phyloP scores from a whole-genome alignment of 2,329 filamentous ascomycete species.

The Stachybotrys echinatus region DNA sequence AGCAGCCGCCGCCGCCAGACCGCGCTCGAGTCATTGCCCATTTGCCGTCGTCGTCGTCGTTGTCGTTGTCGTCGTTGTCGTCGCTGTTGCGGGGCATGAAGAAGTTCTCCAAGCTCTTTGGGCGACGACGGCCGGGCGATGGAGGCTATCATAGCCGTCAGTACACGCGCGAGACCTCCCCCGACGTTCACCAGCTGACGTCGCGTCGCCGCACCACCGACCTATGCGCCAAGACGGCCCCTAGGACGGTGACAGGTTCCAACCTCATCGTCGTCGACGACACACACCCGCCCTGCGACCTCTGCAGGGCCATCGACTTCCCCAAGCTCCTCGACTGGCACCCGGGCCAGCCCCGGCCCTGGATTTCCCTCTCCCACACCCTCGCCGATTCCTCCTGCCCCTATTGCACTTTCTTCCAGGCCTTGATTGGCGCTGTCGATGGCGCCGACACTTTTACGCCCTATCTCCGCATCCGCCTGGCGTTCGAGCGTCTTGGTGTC shows the following conservation, averaged over 20 bases:
- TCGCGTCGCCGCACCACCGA: constrained; percentile 16
- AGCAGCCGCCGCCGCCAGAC: not conserved
- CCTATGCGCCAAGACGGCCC: constrained; percentile 14
- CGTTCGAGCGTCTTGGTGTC: constrained; percentile 30
- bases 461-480: constrained; percentile 30
- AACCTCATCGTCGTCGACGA: constrained; percentile 22
- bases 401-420: constrained; percentile 32
- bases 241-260: constrained; percentile 20
- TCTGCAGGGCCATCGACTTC: constrained; percentile 30
- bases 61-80: not conserved
- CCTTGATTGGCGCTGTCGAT: constrained; percentile 23
- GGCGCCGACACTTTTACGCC: constrained; percentile 28
- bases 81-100: constrained; percentile 19
- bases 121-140: constrained; percentile 20
- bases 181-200: constrained; percentile 29
- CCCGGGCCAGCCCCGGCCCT: constrained; percentile 26
- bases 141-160: constrained; percentile 6
- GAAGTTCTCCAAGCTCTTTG: constrained; percentile 30
- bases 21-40: no score
- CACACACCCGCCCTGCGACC: constrained; percentile 20
- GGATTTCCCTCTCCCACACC: constrained; percentile 28
- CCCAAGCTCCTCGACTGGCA: constrained; percentile 28
- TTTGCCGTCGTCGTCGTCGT: no score
- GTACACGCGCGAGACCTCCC: constrained; percentile 16
- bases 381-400: constrained; percentile 23